A percentile compares a stretch with the other conserved stretches of the same genome.
Evolutionary conservation across 2,329 filamentous ascomycete species (phyloP).

Genomic region (Chaetothyriales sp.): DNA sequence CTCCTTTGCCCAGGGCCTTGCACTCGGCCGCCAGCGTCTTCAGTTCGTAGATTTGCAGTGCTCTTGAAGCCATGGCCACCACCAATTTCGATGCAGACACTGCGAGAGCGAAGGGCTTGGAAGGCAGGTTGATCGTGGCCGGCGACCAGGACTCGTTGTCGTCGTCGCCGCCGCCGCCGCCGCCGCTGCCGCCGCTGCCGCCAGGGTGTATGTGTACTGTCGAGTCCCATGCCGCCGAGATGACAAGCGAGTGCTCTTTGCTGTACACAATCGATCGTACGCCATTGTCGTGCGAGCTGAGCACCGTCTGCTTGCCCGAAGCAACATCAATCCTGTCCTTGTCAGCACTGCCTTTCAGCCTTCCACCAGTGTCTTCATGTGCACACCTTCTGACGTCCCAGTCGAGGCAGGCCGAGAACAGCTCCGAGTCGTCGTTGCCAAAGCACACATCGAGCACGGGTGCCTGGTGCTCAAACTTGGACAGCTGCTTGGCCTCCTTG

Average conservation of each 20-base stretch:
- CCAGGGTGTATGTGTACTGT: conserved; percentile 75
- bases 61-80: conserved; percentile 85
- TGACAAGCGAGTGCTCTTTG: conserved; percentile 57
- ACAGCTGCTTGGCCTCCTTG: conserved; percentile 28
- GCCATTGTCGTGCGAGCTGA: conserved; percentile 66
- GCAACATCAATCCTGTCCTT: conserved; percentile 51
- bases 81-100: conserved; percentile 73
- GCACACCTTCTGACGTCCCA: conserved; percentile 71
- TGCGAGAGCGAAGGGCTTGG: conserved; percentile 77
- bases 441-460: conserved; percentile 89
- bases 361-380: conserved; percentile 6
- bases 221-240: conserved; percentile 88
- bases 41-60: conserved; percentile 92
- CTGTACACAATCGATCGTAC: conserved; percentile 79
- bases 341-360: conserved; percentile 8
- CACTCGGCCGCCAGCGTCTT: conserved; percentile 46
- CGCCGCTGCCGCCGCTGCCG: no score
- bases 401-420: conserved; percentile 77
- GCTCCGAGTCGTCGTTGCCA: conserved; percentile 65
- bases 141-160: conserved; percentile 31
- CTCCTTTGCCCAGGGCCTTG: conserved; percentile 33
- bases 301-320: conserved; percentile 55
- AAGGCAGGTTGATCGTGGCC: conserved; percentile 58
- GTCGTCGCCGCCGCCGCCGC: no score
- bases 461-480: conserved; percentile 57